Percentiles rank a stretch among this genome's conserved stretches.
Evolutionary conservation across 2,329 filamentous ascomycete genomes (phyloP).

Genomic region (Lachnellula occidentalis): DNA sequence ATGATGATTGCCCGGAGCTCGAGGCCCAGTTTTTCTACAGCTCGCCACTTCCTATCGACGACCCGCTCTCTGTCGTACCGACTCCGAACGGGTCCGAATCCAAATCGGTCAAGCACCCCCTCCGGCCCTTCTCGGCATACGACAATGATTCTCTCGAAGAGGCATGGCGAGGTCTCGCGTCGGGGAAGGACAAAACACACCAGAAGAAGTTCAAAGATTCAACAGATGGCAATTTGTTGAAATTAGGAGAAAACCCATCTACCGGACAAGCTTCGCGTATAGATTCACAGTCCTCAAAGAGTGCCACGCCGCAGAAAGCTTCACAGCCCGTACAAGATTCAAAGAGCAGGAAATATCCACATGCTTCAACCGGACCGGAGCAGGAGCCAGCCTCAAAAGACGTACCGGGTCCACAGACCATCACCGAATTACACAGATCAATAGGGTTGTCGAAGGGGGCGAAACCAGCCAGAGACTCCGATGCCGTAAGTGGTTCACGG

Average conservation of each 20-base stretch:
- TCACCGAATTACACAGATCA: background rate
- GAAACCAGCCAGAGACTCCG: too few relatives aligned
- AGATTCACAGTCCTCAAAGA: background rate
- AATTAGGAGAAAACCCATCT: background rate
- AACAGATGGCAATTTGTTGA: slow-evolving; percentile 11
- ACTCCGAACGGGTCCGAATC: slow-evolving; percentile 46
- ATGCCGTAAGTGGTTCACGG: too few relatives aligned
- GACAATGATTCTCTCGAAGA: slow-evolving; percentile 78
- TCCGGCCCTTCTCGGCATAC: slow-evolving; percentile 70
- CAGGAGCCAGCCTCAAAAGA: background rate
- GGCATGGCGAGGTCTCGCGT: slow-evolving; percentile 63
- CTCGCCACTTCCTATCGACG: slow-evolving; percentile 77
- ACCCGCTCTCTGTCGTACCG: slow-evolving; percentile 67
- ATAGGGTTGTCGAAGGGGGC: too few relatives aligned
- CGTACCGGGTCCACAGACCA: background rate
- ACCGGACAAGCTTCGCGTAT: background rate
- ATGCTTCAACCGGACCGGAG: background rate
- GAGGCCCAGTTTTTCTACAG: slow-evolving; percentile 80
- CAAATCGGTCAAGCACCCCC: slow-evolving; percentile 51
- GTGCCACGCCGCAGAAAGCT: background rate
- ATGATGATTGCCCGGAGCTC: slow-evolving; percentile 50
- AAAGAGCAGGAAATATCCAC: background rate
- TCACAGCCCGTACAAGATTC: background rate
- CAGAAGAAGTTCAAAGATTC: slow-evolving; percentile 35
- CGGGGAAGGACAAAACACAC: slow-evolving; percentile 42